Evolutionary conservation across 2,329 filamentous ascomycete species (phyloP).

Genomic region (Sclerotinia trifoliorum): DNA sequence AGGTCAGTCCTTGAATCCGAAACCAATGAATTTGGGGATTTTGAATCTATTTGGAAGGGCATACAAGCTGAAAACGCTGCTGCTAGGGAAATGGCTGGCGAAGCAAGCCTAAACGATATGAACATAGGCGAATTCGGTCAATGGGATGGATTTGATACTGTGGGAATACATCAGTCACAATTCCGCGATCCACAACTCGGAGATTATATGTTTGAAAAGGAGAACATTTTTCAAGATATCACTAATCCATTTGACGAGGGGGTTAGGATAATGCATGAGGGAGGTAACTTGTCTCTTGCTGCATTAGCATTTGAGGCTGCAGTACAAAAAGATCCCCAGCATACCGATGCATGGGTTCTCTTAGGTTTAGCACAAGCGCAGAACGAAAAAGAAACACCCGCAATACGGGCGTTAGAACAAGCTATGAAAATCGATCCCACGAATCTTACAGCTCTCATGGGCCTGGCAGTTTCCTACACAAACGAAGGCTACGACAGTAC

Average conservation of each 20-base stretch:
- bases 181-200: slow-evolving; percentile 77
- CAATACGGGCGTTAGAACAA: slow-evolving; percentile 89
- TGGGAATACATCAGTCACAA: slow-evolving; percentile 61
- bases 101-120: slow-evolving; percentile 55
- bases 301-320: slow-evolving; percentile 95
- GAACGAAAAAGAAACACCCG: slow-evolving; percentile 96
- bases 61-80: slow-evolving; percentile 74
- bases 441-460: slow-evolving; percentile 90
- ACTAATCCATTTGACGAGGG: slow-evolving; percentile 90
- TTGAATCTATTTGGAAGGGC: slow-evolving; percentile 85
- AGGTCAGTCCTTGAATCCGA: slow-evolving; percentile 73
- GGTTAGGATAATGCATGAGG: slow-evolving; percentile 86
- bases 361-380: slow-evolving; percentile 92
- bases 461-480: slow-evolving; percentile 91
- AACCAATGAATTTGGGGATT: slow-evolving; percentile 76
- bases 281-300: slow-evolving; percentile 90
- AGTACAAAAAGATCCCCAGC: slow-evolving; percentile 81
- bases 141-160: slow-evolving; percentile 72
- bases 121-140: slow-evolving; percentile 74
- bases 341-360: slow-evolving; percentile 91
- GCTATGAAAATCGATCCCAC: slow-evolving; percentile 83
- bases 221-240: slow-evolving; percentile 82
- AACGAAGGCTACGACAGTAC: slow-evolving; percentile 98
- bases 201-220: slow-evolving; percentile 90
- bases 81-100: slow-evolving; percentile 65